Base-by-base conservation (phyloP, 305 asterid genomes). In the Fraxinus dipetala region DNA sequence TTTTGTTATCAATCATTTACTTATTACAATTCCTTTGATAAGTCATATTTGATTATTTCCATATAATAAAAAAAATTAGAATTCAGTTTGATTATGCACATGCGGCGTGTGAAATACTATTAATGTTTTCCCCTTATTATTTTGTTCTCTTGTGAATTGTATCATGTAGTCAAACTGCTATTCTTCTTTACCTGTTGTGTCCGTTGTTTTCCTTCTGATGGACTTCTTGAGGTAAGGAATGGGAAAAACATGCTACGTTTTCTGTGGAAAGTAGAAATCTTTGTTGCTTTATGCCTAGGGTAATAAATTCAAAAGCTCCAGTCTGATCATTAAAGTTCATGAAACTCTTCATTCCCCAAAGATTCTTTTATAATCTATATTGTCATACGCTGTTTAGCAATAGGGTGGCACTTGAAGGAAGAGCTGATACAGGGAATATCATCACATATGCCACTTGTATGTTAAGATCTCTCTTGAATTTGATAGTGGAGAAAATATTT, bases 1-100 rank as follows among this genome's bases (percentile, higher is more conserved):
- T 80, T 87, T 38, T 8, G 36, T 85, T 36, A n/a, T 80, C 61
- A 81, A 69, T 24, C 28, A 2, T 77, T 75, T 76, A 11, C 22
- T 76, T 24, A 6, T 30, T 31, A 32, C 22, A 72, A 32, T 32
- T 31, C n/a, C 22, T 72, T 72, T 36, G 76, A 72, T 32, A 14
- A 31, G 20, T 70, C 75, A 30, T 26, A 10, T 9, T 63, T 30
- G 75, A 30, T 69, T 69, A 69, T 30, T 30, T 2, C 38, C 75
- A 69, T 11, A 5, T 69, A 69, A 28, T 28, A 30, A n/a, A n/a
- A n/a, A n/a, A n/a, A n/a, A n/a, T n/a, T n/a, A n/a, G n/a, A n/a
- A n/a, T n/a, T n/a, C n/a, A n/a, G n/a, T n/a, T n/a, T n/a, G n/a
- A n/a, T n/a, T n/a, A n/a, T n/a, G n/a, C n/a, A n/a, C n/a, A n/a